Base-by-base conservation (phyloP, 495 filamentous ascomycete species). In the Thermothielavioides terrestris region DNA sequence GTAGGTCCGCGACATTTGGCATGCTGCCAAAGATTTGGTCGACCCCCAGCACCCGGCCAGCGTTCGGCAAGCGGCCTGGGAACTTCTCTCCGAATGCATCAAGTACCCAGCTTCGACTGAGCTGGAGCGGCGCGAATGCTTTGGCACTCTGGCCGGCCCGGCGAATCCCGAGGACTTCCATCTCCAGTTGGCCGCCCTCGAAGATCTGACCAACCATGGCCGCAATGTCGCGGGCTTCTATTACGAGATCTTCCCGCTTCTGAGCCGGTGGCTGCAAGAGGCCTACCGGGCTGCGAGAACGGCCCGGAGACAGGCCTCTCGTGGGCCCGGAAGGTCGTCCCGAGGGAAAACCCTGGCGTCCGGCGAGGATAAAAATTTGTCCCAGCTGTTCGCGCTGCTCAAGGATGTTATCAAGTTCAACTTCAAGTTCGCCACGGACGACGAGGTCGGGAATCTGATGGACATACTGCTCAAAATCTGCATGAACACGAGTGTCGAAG, bases 361-460 rank as follows among this genome's bases (percentile, higher is more conserved):
- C 30, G 74, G 74, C 39, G 86, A 90, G 55, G 86, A 88, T 52
- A 77, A 75, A 38, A 80, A 78, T 55, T 68, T 95, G 31, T 73
- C 73, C 36, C 76, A 80, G 47, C 68, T 94, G 6, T 85, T 94
- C 57, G 72, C 77, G 40, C 85, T 89, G 39, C 75, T 86, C 23
- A 80, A 81, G n/a, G 81, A 89, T 58, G 69, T 92, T 50, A 83
- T 92, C 66, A 89, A 84, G 55, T 84, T 91, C 67, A 91, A 89
- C 65, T 84, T 83, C 62, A 86, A 83, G 50, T 77, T 82, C 25
- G 84, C 88, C 32, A 75, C 77, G 31, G 80, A 85, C 42, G 73
- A 75, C 23, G 82, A 87, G 44, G 73, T 89, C 35, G 77, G 77
- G 46, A 60, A 66, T 8, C 63, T 98, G 42, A 76, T 98, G 27